Evolutionary conservation across 495 filamentous ascomycete species (phyloP), one percentile per base, ranked within the genome.

Genomic region (Pyrenula massariospora): DNA sequence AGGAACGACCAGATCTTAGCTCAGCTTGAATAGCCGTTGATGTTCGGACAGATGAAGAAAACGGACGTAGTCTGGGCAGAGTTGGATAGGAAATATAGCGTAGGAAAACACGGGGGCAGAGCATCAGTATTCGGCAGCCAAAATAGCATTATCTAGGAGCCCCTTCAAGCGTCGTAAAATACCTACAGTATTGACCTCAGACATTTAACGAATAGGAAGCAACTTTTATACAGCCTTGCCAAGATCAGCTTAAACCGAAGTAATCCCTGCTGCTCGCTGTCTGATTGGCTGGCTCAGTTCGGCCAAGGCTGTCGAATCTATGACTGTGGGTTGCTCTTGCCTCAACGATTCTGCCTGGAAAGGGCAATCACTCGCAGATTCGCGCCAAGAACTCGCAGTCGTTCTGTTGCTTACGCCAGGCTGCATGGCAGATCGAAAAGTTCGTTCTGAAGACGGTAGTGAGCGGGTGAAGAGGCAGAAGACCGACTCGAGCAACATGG

Each of bases 391-490:
- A n/a, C n/a, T n/a, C n/a, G n/a, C n/a, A n/a, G n/a, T n/a, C n/a
- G n/a, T n/a, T n/a, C n/a, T n/a, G n/a, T n/a, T n/a, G n/a, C n/a
- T n/a, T n/a, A n/a, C n/a, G n/a, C n/a, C n/a, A n/a, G n/a, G n/a
- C n/a, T n/a, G 15, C 15, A 42, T 42, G 31, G 31, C 31, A 42
- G 15, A 15, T 42, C 31, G 31, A 42, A 5, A 15, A 42, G 8
- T 19, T 8, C 8, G 20, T 52, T 52, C 50, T 20, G 22, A 24
- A 20, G 22, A 52, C 22, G 50, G 50, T 19, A 52, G 50, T 19
- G 50, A 52, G 20, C 8, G 19, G 50, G 22, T 66, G 25, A 79
- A 79, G 63, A 73, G 76, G 54, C 75, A 71, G 58, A 78, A 76
- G 68, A 76, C 70, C 60, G 64, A 73, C n/a, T 55, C 31, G 15